phyloP scores from a whole-genome alignment of 129 eudicot species.

The Artemisia tridentata region DNA sequence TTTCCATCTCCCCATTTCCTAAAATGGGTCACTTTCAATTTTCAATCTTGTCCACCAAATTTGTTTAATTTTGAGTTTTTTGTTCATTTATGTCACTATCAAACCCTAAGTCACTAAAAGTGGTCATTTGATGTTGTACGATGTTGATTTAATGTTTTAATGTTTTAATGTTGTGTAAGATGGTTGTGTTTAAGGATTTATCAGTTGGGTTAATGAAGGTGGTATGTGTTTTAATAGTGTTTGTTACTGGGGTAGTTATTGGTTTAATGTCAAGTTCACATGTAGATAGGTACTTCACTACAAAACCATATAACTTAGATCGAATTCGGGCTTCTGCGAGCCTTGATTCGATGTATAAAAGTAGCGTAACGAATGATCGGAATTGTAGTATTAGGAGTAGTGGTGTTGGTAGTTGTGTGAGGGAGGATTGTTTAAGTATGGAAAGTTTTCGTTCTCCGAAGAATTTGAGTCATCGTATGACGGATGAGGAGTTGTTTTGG shows the following conservation, averaged over 20 bases:
- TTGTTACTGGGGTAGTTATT: constrained; percentile 63
- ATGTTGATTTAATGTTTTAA: background rate
- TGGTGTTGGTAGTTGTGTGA: constrained; percentile 32
- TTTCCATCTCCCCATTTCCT: background rate
- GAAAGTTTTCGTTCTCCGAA: constrained; percentile 45
- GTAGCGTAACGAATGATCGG: background rate
- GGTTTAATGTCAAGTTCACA: constrained; percentile 71
- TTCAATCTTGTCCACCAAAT: background rate
- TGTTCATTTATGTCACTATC: background rate
- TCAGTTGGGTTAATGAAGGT: constrained; percentile 46
- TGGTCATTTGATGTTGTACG: background rate
- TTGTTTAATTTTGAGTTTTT: background rate
- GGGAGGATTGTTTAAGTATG: constrained; percentile 58
- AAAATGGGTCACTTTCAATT: constrained; percentile 4
- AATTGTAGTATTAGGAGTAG: constrained; percentile 16
- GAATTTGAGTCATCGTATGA: constrained; percentile 56
- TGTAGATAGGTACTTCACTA: constrained; percentile 54
- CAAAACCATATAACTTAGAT: constrained; percentile 33
- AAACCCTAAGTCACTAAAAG: background rate
- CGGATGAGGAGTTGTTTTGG: constrained; percentile 81
- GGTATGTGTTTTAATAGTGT: constrained; percentile 47
- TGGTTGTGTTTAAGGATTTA: constrained; percentile 36
- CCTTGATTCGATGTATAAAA: constrained; percentile 4
- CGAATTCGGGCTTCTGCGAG: constrained; percentile 15
- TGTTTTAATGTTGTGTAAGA: too few species aligned